A percentile compares a stretch with the other conserved stretches of the same genome.
Evolutionary conservation across 2,329 filamentous ascomycete genomes (phyloP).

Genomic region (Pezicula neosporulosa): DNA sequence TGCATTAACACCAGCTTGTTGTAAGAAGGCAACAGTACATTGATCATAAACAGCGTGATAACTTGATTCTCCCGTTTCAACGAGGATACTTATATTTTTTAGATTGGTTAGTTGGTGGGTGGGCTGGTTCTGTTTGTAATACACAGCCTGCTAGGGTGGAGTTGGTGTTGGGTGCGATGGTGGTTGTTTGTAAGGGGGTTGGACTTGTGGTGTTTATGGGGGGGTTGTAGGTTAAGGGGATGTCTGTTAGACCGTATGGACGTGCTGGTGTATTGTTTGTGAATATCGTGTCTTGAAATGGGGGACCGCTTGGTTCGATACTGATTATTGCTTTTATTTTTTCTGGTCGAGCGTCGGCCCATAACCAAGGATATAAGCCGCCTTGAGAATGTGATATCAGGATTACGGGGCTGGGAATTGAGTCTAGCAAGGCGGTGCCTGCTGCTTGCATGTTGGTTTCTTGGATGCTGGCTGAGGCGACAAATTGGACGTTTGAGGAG

Average conservation of each 20-base stretch:
- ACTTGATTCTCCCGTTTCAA: constrained; percentile 39
- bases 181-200: constrained; percentile 30
- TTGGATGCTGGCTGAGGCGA: constrained; percentile 29
- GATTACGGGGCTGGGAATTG: constrained; percentile 15
- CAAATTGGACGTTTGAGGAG: constrained; percentile 35
- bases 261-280: constrained; percentile 25
- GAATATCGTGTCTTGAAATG: constrained; percentile 40
- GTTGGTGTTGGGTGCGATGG: constrained; percentile 17
- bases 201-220: constrained; percentile 31
- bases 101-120: constrained; percentile 34
- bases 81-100: constrained; percentile 29
- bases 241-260: constrained; percentile 43
- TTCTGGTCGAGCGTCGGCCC: constrained; percentile 37
- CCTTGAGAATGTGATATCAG: constrained; percentile 39
- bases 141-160: constrained; percentile 21
- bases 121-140: constrained; percentile 33
- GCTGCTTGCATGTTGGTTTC: constrained; percentile 35
- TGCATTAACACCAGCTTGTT: constrained; percentile 37
- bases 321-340: constrained; percentile 39
- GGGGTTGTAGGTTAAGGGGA: constrained; percentile 45
- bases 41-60: constrained; percentile 45
- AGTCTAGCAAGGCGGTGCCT: constrained; percentile 30
- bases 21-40: constrained; percentile 36
- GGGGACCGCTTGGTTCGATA: constrained; percentile 44
- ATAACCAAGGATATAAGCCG: constrained; percentile 36